Percentiles rank a stretch among this genome's conserved stretches.
These are phyloP conservation scores for Pichia terricola DNA, from an alignment of 1,139 yeast genomes.

Conservation along the genomic window DNA sequence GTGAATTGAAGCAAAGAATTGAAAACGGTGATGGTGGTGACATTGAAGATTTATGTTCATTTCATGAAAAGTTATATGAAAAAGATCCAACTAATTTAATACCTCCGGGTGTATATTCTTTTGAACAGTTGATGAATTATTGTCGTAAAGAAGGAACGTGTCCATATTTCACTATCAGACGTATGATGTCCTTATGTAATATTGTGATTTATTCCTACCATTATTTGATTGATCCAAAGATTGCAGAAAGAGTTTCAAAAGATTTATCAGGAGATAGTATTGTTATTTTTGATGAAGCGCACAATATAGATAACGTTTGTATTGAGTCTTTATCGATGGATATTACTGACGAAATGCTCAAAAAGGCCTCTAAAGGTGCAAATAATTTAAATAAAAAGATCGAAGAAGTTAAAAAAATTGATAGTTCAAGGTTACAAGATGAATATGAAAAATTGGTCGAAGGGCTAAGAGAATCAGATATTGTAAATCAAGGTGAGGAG, in stretches of 20 bases:
- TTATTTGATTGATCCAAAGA: conserved; percentile 90
- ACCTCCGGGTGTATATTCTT: conserved; percentile 91
- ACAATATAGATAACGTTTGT: conserved; percentile 96
- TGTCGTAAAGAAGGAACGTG: conserved; percentile 77
- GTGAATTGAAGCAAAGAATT: conserved; percentile 64
- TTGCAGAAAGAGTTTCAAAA: conserved; percentile 87
- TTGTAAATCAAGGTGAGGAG: conserved; percentile 49
- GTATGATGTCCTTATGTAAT: conserved; percentile 95
- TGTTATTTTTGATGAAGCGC: conserved; percentile 96
- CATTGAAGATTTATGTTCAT: conserved; percentile 61
- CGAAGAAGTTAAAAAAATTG: conserved; percentile 73
- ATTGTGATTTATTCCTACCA: conserved; percentile 93
- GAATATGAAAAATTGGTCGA: conserved; percentile 88
- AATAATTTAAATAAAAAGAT: conserved; percentile 63
- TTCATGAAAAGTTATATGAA: conserved; percentile 80
- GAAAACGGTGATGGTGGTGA: conserved; percentile 52
- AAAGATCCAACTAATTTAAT: conserved; percentile 80
- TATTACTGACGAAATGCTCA: conserved; percentile 72
- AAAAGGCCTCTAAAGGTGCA: conserved; percentile 77
- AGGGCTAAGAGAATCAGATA: conserved; percentile 74
- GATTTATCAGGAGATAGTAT: conserved; percentile 90
- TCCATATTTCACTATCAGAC: conserved; percentile 94
- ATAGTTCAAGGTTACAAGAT: conserved; percentile 72
- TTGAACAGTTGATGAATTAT: conserved; percentile 68
- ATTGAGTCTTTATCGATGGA: conserved; percentile 91